Percentiles rank a stretch among this genome's conserved stretches.
Conservation (phyloP, 2,329 filamentous ascomycete species). For the Mycosphaerella arachidis region DNA sequence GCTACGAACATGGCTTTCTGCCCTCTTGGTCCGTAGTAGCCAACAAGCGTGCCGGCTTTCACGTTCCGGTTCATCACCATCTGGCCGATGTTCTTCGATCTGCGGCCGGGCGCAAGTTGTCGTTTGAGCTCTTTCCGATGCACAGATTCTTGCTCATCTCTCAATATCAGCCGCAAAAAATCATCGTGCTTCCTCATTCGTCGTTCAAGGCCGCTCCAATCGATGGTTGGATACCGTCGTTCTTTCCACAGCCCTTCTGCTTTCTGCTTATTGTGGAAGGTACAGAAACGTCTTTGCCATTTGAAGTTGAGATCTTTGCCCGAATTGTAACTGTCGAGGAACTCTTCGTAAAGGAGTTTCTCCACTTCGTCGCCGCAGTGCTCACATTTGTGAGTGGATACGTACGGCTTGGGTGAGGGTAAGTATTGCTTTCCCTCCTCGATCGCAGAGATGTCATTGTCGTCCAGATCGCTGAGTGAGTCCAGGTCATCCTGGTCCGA, state of each 20-base stretch:
- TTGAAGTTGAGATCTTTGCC: conserved; percentile 26
- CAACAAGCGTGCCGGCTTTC: conserved; percentile 19
- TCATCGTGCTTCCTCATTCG: conserved; percentile 27
- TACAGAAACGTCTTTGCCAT: conserved; percentile 34
- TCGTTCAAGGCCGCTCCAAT: conserved; percentile 27
- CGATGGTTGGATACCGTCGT: conserved; percentile 32
- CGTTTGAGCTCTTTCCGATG: conserved; percentile 26
- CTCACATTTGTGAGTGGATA: conserved; percentile 17
- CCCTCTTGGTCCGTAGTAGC: conserved; percentile 36
- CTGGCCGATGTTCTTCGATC: conserved; percentile 16
- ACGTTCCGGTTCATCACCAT: conserved; percentile 10
- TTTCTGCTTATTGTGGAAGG: conserved; percentile 26
- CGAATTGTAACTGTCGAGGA: conserved; percentile 23
- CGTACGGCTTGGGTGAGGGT: neutral
- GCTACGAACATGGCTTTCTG: conserved; percentile 31
- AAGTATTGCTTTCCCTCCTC: conserved; percentile 4
- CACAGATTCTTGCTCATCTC: conserved; percentile 19
- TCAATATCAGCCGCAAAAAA: conserved; percentile 25
- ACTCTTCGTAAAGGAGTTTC: conserved; percentile 27
- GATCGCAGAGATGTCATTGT: conserved; percentile 7
- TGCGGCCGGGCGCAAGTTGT: conserved; percentile 18
- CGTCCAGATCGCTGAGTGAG: conserved; percentile 6
- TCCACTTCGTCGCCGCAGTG: conserved; percentile 25
- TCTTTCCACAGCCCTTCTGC: conserved; percentile 29
- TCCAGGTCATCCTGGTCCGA: neutral